Evolutionary conservation across 2,329 filamentous ascomycete genomes (phyloP).

Genomic region (Tolypocladium sp.): DNA sequence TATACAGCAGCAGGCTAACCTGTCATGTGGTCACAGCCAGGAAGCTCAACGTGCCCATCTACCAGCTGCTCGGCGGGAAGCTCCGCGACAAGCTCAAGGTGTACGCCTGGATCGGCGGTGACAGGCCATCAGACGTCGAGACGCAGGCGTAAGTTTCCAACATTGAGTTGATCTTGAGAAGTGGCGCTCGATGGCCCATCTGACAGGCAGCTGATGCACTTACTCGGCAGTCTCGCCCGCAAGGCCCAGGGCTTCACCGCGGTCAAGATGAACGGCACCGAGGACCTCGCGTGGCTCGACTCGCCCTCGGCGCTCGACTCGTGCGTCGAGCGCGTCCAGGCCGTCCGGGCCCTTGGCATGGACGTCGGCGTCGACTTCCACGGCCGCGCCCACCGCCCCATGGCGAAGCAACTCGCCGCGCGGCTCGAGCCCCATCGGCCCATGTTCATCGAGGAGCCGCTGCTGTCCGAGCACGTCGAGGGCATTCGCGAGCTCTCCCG

Average conservation of each 20-base stretch:
- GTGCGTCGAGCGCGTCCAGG: conserved; percentile 57
- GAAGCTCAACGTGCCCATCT: conserved; percentile 54
- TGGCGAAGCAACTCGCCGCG: conserved; percentile 68
- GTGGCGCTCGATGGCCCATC: neutral
- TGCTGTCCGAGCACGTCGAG: conserved; percentile 55
- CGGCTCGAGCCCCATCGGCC: conserved; percentile 59
- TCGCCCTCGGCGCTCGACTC: conserved; percentile 54
- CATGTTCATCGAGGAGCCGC: conserved; percentile 55
- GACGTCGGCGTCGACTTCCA: conserved; percentile 73
- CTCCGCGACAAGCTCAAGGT: conserved; percentile 46
- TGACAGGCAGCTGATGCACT: neutral
- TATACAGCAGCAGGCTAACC: neutral
- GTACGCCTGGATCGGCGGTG: neutral
- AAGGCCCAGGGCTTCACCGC: conserved; percentile 54
- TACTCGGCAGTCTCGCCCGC: conserved; percentile 36
- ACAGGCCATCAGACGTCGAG: conserved; percentile 54
- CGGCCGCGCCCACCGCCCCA: conserved; percentile 68
- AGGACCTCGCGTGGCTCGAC: conserved; percentile 69
- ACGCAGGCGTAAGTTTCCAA: conserved; percentile 41
- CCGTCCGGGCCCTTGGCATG: conserved; percentile 60
- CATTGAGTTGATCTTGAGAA: rapidly evolving
- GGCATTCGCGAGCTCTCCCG: conserved; percentile 31
- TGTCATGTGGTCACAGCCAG: conserved; percentile 22
- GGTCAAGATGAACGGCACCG: conserved; percentile 75
- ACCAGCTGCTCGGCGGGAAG: conserved; percentile 67